Evolutionary conservation across 2,329 filamentous ascomycete species (phyloP).

Genomic region (Exophiala sideris): DNA sequence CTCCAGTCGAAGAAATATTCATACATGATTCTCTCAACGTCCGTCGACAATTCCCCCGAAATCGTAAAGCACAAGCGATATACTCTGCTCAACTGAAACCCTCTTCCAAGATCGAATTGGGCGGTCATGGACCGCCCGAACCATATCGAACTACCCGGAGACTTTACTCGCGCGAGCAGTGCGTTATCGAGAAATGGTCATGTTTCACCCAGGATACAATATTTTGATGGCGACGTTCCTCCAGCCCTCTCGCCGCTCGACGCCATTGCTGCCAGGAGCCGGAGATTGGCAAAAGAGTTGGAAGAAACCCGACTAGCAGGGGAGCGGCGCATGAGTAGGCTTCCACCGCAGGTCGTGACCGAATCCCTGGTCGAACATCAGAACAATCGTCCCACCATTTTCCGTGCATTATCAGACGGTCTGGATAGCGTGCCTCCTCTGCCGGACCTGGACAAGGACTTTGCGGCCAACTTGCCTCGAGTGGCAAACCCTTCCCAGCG

Average conservation of each 20-base stretch:
- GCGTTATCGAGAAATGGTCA: constrained; percentile 51
- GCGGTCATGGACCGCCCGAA: constrained; percentile 44
- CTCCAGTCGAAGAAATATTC: not conserved
- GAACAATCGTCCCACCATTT: constrained; percentile 65
- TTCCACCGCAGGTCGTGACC: constrained; percentile 77
- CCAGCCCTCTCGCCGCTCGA: constrained; percentile 91
- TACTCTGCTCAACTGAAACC: not conserved
- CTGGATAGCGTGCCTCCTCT: constrained; percentile 35
- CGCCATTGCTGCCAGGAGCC: constrained; percentile 88
- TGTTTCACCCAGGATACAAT: constrained; percentile 66
- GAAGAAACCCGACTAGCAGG: constrained; percentile 68
- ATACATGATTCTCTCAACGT: not conserved
- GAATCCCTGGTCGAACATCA: constrained; percentile 73
- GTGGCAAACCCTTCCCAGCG: constrained; percentile 50
- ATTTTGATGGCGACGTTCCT: constrained; percentile 75
- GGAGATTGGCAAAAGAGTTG: constrained; percentile 80
- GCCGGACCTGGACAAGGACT: constrained; percentile 43
- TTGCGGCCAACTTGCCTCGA: constrained; percentile 33
- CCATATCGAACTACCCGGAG: constrained; percentile 55
- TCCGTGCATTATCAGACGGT: constrained; percentile 68
- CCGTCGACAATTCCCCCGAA: not conserved
- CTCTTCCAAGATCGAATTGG: not conserved
- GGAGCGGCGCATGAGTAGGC: constrained; percentile 76
- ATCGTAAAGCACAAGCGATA: not conserved
- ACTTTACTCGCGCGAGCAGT: constrained; percentile 17